phyloP scores from a whole-genome alignment of 1,284 basidiomycete genomes.

The Melampsora americana region DNA sequence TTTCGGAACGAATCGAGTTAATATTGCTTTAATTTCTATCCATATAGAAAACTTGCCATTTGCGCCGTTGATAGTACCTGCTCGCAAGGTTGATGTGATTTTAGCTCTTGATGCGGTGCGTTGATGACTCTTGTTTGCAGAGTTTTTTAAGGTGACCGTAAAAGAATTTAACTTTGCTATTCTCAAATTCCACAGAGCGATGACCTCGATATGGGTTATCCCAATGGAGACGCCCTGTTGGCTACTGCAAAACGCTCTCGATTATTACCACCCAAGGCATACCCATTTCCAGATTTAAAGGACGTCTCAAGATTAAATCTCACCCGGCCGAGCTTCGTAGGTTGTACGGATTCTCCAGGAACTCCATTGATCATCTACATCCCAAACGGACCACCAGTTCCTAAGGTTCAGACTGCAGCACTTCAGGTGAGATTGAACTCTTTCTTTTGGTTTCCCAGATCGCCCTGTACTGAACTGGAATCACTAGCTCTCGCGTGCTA shows the following conservation, averaged over 20 bases:
- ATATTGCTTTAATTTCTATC: too few relatives aligned
- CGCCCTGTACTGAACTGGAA: too few relatives aligned
- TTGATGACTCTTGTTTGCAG: background rate
- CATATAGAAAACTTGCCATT: background rate
- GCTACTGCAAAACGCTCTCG: conserved; percentile 19
- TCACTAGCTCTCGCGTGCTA: background rate
- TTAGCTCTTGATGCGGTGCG: conserved; percentile 40
- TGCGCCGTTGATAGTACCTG: conserved; percentile 27
- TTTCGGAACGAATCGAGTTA: too few relatives aligned
- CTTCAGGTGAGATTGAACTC: conserved; percentile 5
- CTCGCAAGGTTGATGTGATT: conserved; percentile 28
- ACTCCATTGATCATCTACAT: conserved; percentile 27
- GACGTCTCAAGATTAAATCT: conserved; percentile 24
- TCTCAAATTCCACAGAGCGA: too few relatives aligned
- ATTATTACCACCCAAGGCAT: conserved; percentile 8
- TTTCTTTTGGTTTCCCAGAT: background rate
- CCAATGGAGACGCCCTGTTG: conserved; percentile 11
- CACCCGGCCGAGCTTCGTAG: conserved; percentile 35
- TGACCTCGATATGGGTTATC: background rate
- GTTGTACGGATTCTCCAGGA: conserved; percentile 16
- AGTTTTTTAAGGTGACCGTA: too few relatives aligned
- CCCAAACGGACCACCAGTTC: conserved; percentile 26
- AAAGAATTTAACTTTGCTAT: too few relatives aligned
- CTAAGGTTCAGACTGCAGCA: conserved; percentile 20
- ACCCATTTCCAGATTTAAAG: conserved; percentile 8